Evolutionary conservation across 176 grass and related monocot species (phyloP), one percentile per base, ranked within the genome.

Genomic region (Metroxylon sagu): DNA sequence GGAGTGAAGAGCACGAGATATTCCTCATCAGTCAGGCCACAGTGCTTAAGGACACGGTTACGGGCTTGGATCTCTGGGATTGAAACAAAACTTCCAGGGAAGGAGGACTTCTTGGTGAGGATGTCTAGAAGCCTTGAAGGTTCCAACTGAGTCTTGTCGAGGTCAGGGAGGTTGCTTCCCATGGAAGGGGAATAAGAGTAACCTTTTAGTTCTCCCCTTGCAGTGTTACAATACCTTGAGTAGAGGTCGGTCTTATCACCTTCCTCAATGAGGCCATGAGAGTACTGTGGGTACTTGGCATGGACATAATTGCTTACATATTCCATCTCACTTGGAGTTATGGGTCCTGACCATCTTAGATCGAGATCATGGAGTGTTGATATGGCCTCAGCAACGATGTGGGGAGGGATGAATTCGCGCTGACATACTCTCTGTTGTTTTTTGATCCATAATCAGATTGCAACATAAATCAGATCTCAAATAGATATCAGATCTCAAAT

Each of bases 241-340:
- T 80, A 77, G 21, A 88, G 68, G 51, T 88, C 76, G 43, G 75
- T 77, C 69, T 80, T 83, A 70, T 88, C 76, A 29, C 59, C 76
- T 26, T 84, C 80, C 67, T 84, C 66, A 49, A 84, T 81, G 56
- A 89, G 85, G 4, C 85, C 85, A 57, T 89, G 77, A 0, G 81
- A 89, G 77, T 89, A 89, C 62, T 89, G 85, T 4, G 85, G 85
- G 66, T 89, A 89, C 57, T 75, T 89, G n/a, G 80, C 77, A 52
- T 74, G 54, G 54, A 89, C 81, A 50, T 89, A 84, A 52, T 89
- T 73, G 69, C 81, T 81, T 21, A 89, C 85, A 27, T 89, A 89
- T 15, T 62, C 68, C 28, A 78, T 78, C 81, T 89, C 85, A 21
- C 18, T 81, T 17, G 73, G 77, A 14, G 85, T 89, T 53, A 89